Percentiles rank a stretch among this genome's conserved stretches.
phyloP scores from a whole-genome alignment of 1,284 basidiomycete genomes.

The Exsudoporus floridanus region DNA sequence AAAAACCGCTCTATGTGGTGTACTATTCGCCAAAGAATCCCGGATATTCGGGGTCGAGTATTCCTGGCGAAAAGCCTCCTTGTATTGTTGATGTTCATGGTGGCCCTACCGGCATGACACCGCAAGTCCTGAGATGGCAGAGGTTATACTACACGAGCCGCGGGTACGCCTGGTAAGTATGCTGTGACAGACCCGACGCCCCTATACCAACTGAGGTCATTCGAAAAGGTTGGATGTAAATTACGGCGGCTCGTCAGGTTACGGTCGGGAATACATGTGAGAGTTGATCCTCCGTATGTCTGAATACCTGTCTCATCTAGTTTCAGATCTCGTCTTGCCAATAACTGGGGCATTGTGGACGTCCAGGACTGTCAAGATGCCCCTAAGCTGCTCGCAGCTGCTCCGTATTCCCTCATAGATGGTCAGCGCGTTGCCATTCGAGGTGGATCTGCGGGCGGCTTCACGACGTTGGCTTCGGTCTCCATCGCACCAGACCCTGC shows the following conservation, averaged over 20 bases:
- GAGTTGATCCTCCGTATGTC: not conserved
- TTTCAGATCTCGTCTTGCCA: conserved; percentile 31
- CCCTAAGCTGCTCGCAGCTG: conserved; percentile 21
- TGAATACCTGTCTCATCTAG: not conserved
- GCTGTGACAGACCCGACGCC: too few relatives aligned
- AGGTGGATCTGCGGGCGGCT: conserved; percentile 63
- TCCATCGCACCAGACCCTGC: conserved; percentile 45
- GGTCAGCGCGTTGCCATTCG: conserved; percentile 56
- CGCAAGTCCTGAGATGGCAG: conserved; percentile 27
- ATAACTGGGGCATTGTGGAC: conserved; percentile 33
- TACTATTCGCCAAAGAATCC: conserved; percentile 35
- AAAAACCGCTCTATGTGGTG: conserved; percentile 28
- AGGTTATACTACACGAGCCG: conserved; percentile 36
- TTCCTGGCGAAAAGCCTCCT: conserved; percentile 30
- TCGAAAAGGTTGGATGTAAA: conserved; percentile 36
- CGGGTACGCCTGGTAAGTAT: conserved; percentile 35
- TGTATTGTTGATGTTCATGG: conserved; percentile 33
- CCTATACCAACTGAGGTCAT: not conserved
- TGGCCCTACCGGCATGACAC: conserved; percentile 28
- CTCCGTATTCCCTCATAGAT: conserved; percentile 27
- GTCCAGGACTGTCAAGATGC: conserved; percentile 33
- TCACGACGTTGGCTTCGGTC: conserved; percentile 48
- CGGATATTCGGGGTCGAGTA: conserved; percentile 27
- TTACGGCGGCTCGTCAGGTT: conserved; percentile 33
- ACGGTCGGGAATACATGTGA: conserved; percentile 35